Evolutionary conservation across 2,329 filamentous ascomycete species (phyloP).

Genomic region (Westerdykella aurantiaca): DNA sequence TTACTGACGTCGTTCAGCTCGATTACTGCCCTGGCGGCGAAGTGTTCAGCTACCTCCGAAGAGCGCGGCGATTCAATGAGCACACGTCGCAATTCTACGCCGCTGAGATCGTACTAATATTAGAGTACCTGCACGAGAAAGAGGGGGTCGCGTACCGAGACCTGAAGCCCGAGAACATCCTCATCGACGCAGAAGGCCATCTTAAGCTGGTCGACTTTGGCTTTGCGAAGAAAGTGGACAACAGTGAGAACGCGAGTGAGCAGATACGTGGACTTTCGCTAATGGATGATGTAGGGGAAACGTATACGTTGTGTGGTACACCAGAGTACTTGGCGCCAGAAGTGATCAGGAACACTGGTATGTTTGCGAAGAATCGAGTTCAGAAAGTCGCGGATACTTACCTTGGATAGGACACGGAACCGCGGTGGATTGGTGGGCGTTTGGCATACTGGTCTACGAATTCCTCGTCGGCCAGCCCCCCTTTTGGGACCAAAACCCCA

Average conservation of each 20-base stretch:
- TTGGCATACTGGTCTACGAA: slow-evolving; percentile 78
- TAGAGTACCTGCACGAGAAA: slow-evolving; percentile 74
- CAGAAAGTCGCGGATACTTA: slow-evolving; percentile 10
- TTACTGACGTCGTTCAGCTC: slow-evolving; percentile 43
- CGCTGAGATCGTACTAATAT: slow-evolving; percentile 74
- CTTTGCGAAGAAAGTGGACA: slow-evolving; percentile 72
- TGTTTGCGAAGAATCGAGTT: background rate
- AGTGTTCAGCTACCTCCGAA: slow-evolving; percentile 75
- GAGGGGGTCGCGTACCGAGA: slow-evolving; percentile 78
- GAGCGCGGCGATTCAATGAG: slow-evolving; percentile 73
- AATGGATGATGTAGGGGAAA: slow-evolving; percentile 51
- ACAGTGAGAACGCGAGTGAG: slow-evolving; percentile 37
- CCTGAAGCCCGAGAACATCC: slow-evolving; percentile 75
- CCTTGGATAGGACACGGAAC: slow-evolving; percentile 50
- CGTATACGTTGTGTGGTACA: slow-evolving; percentile 77
- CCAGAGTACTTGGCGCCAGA: slow-evolving; percentile 80
- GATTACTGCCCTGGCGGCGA: slow-evolving; percentile 81
- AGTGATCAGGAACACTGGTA: slow-evolving; percentile 75
- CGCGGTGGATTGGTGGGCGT: slow-evolving; percentile 82
- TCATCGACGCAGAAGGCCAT: slow-evolving; percentile 71
- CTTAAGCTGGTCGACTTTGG: slow-evolving; percentile 82
- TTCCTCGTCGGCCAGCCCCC: slow-evolving; percentile 80
- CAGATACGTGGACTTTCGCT: background rate
- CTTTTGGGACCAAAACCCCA: slow-evolving; percentile 81
- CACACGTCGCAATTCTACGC: slow-evolving; percentile 74